Base-by-base conservation (phyloP, 2,329 filamentous ascomycete genomes). In the Beauveria australis region DNA sequence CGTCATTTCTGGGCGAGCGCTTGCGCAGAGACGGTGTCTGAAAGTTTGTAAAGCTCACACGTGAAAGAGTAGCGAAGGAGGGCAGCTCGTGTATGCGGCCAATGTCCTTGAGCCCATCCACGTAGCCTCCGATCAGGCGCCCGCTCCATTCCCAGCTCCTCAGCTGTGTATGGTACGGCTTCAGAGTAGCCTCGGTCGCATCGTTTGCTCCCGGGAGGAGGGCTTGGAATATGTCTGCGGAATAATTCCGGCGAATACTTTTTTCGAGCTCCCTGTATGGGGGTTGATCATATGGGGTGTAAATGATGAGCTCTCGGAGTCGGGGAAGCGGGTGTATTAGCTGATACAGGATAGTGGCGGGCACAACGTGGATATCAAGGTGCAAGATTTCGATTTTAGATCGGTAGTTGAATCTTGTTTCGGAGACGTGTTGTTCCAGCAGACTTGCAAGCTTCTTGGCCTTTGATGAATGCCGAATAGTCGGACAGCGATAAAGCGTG, bases 331-430 rank as follows among this genome's bases (percentile, higher is more conserved):
- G 78, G 46, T 79, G 77, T 22, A 95, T 76, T 54, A 96, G 72
- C 28, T 78, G 68, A 80, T 80, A 67, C 8, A 75, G 41, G 3
- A 69, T 53, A 5, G 62, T 43, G 28, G 68, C 71, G 75, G 81
- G 66, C 71, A 81, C 81, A 6, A 87, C 83, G 66, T 92, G 81
- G 12, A 88, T 85, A 67, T 94, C 87, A 53, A 95, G 76, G 61
- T 85, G 82, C 24, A 96, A 74, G 8, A 81, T 79, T 68, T 87
- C 83, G 54, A 94, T 80, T 75, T 92, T 95, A 65, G 79, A 79
- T 46, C 82, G 79, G 70, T 93, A 93, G 63, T 89, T 86, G 63
- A 83, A 80, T 2, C 72, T 70, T 1, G 82, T 81, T 2, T 74
- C 70, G 5, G 75, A 72, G 16, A 76, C 76, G 22, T 82, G 77